Evolutionary conservation across 2,329 filamentous ascomycete species (phyloP).

Genomic region (Simplicillium aogashimaense): DNA sequence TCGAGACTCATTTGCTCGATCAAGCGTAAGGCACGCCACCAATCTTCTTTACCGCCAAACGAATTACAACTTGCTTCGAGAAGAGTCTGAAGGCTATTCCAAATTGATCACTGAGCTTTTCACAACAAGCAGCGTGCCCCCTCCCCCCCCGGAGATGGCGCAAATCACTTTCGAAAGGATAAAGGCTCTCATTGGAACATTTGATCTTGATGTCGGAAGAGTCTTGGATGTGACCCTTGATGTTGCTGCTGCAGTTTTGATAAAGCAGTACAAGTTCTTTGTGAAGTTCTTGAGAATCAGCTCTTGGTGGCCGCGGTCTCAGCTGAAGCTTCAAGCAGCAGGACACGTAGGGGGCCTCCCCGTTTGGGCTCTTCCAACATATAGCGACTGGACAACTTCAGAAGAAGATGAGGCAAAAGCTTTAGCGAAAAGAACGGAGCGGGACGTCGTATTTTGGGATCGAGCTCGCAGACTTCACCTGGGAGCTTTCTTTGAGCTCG

Average conservation of each 20-base stretch:
- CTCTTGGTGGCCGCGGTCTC: constrained; percentile 88
- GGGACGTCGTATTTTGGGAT: constrained; percentile 75
- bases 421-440: constrained; percentile 43
- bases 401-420: constrained; percentile 59
- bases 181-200: constrained; percentile 91
- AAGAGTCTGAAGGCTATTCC: constrained; percentile 94
- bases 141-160: constrained; percentile 65
- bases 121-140: constrained; percentile 67
- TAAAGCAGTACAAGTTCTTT: constrained; percentile 90
- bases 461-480: constrained; percentile 67
- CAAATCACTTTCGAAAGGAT: constrained; percentile 83
- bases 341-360: constrained; percentile 61
- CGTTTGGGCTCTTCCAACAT: constrained; percentile 71
- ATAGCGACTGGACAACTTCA: constrained; percentile 48
- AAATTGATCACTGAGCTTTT: constrained; percentile 95
- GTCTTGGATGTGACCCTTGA: constrained; percentile 92
- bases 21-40: constrained; percentile 82
- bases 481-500: constrained; percentile 82
- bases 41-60: constrained; percentile 91
- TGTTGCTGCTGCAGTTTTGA: constrained; percentile 85
- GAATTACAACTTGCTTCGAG: constrained; percentile 90
- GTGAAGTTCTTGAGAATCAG: constrained; percentile 85
- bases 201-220: constrained; percentile 91
- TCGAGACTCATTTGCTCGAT: constrained; percentile 71
- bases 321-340: constrained; percentile 26